Evolutionary conservation across 192 early-diverging fungal genomes (phyloP), one percentile per base, ranked within the genome.

Genomic region (Allomyces javanicus): DNA sequence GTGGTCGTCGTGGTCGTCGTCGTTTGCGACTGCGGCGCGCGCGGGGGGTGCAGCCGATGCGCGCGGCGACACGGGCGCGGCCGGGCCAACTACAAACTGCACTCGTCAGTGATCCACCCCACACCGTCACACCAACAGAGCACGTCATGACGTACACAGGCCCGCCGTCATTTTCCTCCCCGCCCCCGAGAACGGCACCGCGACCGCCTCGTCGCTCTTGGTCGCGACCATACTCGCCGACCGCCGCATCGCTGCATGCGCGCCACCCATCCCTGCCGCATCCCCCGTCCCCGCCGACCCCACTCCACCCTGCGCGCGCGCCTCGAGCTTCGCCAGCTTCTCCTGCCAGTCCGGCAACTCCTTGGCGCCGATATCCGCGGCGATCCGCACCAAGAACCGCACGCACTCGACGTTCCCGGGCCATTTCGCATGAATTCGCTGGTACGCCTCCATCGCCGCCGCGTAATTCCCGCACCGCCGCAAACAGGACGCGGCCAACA

Each of bases 341-440:
- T 73, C 72, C 10, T 71, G 67, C 65, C 82, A 83, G 40, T 82
- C 78, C n/a, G 78, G 71, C 10, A 75, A 75, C 43, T 83, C 80
- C 45, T 80, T 82, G 71, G 82, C 74, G 24, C 80, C 80, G 24
- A 83, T 66, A 68, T 83, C 82, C n/a, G 78, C 78, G 70, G 77
- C 76, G 25, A 83, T 82, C 14, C 80, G 70, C 24, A 83, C 82
- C 63, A 83, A 66, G 69, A 83, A 83, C 45, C 82, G 67, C 61
- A 83, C 58, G 78, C 80, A 80, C 70, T 83, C 82, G 58, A 76
- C 68, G 68, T 82, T 81, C 23, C 82, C 80, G 11, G 82, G 82
- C 68, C 76, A 82, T 66, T 71, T 71, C 63, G 77, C 77, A 63
- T 81, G 78, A 12, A 82, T 76, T 43, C 66, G 40, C 66, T 80